phyloP scores from a whole-genome alignment of 305 asterid genomes.

The Fraxinus paxiana region DNA sequence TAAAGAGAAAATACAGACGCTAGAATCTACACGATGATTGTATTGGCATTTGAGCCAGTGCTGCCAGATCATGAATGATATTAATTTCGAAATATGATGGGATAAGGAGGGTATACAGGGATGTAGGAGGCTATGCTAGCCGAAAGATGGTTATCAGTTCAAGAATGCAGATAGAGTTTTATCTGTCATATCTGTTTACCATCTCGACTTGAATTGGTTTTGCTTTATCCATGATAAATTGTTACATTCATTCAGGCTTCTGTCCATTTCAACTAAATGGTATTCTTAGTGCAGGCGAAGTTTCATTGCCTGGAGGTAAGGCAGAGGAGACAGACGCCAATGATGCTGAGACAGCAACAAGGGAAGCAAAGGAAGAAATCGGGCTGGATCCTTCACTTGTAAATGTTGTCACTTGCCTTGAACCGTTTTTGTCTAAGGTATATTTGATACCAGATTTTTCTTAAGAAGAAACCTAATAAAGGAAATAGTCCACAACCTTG shows the following conservation, averaged over 20 bases:
- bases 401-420: slow-evolving; percentile 72
- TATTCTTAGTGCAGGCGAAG: slow-evolving; percentile 63
- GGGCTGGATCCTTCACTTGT: slow-evolving; percentile 83
- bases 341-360: slow-evolving; percentile 75
- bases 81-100: neutral
- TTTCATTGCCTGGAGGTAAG: slow-evolving; percentile 91
- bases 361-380: slow-evolving; percentile 94
- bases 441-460: neutral
- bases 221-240: neutral
- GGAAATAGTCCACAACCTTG: neutral
- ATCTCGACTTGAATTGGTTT: neutral
- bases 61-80: neutral
- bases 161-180: neutral
- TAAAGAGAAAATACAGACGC: neutral
- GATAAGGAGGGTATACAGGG: neutral
- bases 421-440: slow-evolving; percentile 93
- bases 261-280: neutral
- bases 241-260: neutral
- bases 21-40: neutral
- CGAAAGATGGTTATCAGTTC: neutral
- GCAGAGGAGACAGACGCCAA: slow-evolving; percentile 69
- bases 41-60: neutral
- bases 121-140: neutral
- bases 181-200: neutral
- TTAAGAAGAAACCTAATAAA: neutral